A percentile compares a stretch with the other conserved stretches of the same genome.
These are phyloP conservation scores for Eucalyptus tenuipes DNA, from an alignment of 345 rosid species.

Conservation along the genomic window DNA sequence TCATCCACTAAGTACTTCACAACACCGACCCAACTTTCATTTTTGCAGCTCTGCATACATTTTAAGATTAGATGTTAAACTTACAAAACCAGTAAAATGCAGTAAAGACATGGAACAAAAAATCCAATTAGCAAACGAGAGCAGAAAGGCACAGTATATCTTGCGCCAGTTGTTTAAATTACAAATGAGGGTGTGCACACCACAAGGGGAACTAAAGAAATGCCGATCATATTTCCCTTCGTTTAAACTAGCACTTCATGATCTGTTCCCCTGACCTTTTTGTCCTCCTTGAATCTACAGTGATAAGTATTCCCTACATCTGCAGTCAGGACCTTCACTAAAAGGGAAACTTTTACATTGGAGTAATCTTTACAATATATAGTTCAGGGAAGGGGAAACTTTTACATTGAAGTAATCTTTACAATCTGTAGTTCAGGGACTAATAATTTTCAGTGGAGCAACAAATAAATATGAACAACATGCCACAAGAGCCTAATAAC, in stretches of 20 bases:
- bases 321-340: not conserved
- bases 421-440: not conserved
- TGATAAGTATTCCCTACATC: not conserved
- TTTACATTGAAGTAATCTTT: not conserved
- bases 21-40: slow-evolving; percentile 57
- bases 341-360: not conserved
- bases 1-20: slow-evolving; percentile 77
- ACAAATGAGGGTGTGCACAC: not conserved
- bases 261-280: not conserved
- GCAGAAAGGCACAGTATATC: not conserved
- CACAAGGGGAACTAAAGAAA: not conserved
- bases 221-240: not conserved
- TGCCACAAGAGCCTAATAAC: not conserved
- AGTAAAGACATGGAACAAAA: not conserved
- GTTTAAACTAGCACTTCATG: not conserved
- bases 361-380: not conserved
- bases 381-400: not conserved
- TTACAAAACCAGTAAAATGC: not conserved
- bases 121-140: not conserved
- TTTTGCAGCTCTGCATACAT: slow-evolving; percentile 54
- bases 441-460: not conserved
- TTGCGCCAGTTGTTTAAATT: not conserved
- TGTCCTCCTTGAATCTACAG: not conserved
- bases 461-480: not conserved
- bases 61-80: not conserved